Conservation (phyloP, 306 rosid species). For the Lotus japonicus region DNA sequence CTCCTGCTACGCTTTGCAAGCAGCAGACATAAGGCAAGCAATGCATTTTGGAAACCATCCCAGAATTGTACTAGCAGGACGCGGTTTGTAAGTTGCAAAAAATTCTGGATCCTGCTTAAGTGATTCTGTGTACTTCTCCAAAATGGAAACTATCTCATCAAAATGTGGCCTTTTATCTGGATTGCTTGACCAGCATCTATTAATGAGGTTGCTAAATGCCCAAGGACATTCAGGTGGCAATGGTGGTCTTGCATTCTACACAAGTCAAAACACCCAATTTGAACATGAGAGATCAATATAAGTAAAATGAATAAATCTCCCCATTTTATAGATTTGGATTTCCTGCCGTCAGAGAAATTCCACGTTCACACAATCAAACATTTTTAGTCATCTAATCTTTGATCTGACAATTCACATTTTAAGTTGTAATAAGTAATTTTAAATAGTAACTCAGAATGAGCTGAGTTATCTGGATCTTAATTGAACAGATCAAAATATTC, state of each 20-base stretch:
- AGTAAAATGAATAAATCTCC: not conserved
- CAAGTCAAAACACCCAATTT: constrained; percentile 1
- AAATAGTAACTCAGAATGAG: too few species aligned
- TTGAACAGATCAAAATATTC: too few species aligned
- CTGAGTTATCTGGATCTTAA: too few species aligned
- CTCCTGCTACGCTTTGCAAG: constrained; percentile 24
- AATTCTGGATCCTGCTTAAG: constrained; percentile 57
- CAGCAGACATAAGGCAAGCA: constrained; percentile 28
- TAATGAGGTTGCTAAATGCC: constrained; percentile 64
- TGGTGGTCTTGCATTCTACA: constrained; percentile 95
- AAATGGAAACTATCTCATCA: constrained; percentile 58
- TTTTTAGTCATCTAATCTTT: too few species aligned
- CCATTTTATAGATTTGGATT: not conserved
- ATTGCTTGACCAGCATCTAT: constrained; percentile 77
- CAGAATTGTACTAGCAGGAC: constrained; percentile 18
- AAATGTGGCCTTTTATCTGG: constrained; percentile 80
- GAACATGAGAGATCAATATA: not conserved
- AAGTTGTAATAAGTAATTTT: too few species aligned
- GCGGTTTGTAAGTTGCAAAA: constrained; percentile 49
- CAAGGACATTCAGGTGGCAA: constrained; percentile 73
- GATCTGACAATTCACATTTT: too few species aligned
- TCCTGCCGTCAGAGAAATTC: too few species aligned
- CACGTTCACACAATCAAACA: too few species aligned
- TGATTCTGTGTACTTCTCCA: constrained; percentile 51
- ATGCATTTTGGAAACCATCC: constrained; percentile 54